These are phyloP conservation scores for Fusarium sp. DNA, from an alignment of 2,329 filamentous ascomycete species.

Conservation along the genomic window DNA sequence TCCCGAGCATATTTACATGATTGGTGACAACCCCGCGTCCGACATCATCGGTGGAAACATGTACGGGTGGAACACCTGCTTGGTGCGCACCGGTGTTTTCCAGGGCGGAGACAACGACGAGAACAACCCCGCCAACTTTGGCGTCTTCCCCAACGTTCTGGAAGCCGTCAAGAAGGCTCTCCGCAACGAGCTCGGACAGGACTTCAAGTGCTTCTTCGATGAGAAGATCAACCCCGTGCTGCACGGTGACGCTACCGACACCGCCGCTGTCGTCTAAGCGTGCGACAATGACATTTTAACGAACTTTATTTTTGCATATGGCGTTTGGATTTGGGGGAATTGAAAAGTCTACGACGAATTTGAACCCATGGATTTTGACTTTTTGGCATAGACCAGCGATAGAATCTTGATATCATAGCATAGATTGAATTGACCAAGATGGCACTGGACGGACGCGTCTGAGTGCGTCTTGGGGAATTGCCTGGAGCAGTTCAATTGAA, in stretches of 20 bases:
- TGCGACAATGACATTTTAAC: background rate
- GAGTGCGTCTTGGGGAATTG: constrained; percentile 22
- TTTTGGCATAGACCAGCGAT: constrained; percentile 38
- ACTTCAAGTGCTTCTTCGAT: constrained; percentile 79
- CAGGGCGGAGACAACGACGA: constrained; percentile 80
- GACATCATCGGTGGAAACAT: constrained; percentile 72
- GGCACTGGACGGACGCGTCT: background rate
- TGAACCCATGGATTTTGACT: constrained; percentile 24
- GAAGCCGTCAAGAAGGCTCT: constrained; percentile 73
- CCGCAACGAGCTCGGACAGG: constrained; percentile 75
- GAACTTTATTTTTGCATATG: constrained; percentile 3
- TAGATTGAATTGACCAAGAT: constrained; percentile 23
- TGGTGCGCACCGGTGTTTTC: constrained; percentile 82
- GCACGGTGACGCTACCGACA: constrained; percentile 51
- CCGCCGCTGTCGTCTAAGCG: constrained; percentile 36
- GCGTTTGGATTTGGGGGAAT: constrained; percentile 28
- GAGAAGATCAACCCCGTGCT: constrained; percentile 76
- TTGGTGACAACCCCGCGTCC: constrained; percentile 77
- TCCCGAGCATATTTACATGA: constrained; percentile 83
- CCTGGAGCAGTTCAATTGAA: constrained; percentile 38
- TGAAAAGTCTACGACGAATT: constrained; percentile 28
- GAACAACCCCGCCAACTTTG: constrained; percentile 80
- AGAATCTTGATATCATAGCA: constrained; percentile 40
- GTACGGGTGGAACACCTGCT: constrained; percentile 84
- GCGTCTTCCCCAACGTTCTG: constrained; percentile 78